These are phyloP conservation scores for Paraphoma chrysanthemicola DNA, from an alignment of 2,329 filamentous ascomycete genomes.

Conservation along the genomic window DNA sequence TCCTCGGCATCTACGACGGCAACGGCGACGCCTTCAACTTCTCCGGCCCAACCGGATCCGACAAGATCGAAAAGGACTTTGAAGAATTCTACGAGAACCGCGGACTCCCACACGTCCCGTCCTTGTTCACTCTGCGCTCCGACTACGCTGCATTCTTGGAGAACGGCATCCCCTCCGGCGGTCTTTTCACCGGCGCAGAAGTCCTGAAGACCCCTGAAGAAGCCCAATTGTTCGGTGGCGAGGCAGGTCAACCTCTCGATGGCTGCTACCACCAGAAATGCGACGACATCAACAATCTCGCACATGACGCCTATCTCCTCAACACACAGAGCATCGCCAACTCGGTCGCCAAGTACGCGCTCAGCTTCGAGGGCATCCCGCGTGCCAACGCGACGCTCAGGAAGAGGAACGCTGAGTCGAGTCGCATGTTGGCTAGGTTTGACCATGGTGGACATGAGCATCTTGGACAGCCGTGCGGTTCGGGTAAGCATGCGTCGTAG, in stretches of 20 bases:
- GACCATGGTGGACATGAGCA: constrained; percentile 37
- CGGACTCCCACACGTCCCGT: constrained; percentile 40
- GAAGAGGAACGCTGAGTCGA: constrained; percentile 39
- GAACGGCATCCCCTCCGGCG: constrained; percentile 49
- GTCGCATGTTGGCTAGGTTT: constrained; percentile 26
- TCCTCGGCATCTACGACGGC: constrained; percentile 49
- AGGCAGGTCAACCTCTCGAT: constrained; percentile 47
- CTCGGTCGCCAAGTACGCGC: constrained; percentile 47
- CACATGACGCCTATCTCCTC: constrained; percentile 45
- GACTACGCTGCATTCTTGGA: constrained; percentile 52
- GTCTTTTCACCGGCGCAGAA: constrained; percentile 51
- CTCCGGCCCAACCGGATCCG: constrained; percentile 44
- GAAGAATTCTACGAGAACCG: constrained; percentile 45
- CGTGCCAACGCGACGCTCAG: constrained; percentile 31
- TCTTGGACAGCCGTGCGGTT: constrained; percentile 30
- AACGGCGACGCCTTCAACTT: constrained; percentile 48
- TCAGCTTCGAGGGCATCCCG: constrained; percentile 46
- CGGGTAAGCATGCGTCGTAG: constrained; percentile 26
- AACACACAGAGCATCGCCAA: constrained; percentile 50
- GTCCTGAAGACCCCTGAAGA: constrained; percentile 49
- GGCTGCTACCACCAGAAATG: constrained; percentile 48
- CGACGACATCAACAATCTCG: constrained; percentile 47
- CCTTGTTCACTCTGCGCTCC: constrained; percentile 47
- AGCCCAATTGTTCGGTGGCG: constrained; percentile 45
- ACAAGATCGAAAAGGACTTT: constrained; percentile 45